Base-by-base conservation (phyloP, 306 rosid species). In the Ochetophila trinervis region DNA sequence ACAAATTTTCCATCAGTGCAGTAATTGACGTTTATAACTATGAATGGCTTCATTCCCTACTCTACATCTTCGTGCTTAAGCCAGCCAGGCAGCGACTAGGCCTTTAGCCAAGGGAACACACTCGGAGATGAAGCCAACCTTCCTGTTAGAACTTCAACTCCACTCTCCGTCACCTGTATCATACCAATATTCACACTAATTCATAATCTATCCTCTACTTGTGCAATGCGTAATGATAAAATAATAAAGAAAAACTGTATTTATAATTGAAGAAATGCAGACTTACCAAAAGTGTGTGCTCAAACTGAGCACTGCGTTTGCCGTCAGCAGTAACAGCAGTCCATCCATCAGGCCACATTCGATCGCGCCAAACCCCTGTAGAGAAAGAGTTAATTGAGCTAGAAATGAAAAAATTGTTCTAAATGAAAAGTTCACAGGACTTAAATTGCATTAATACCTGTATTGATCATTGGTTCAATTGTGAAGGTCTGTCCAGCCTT, bases 281-380 rank as follows among this genome's bases (percentile, higher is more conserved):
- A 19, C 21, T 76, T 81, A 90, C 99, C 99, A 90, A 72, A 44
- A 93, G 94, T 48, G 97, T 93, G 63, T 93, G 99, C 65, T 93
- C 99, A 73, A 93, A 93, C 75, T 93, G 97, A 78, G 99, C 99
- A 78, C 99, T 93, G 74, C 91, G 78, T 80, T 84, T 86, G 37
- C 97, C 99, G 59, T 93, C 96, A 6, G 87, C 87, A 0, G 91
- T 86, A 52, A 86, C 97, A 50, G 35, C 87, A 57, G 98, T 89
- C 98, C 97, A 93, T 55, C 97, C 97, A 74, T 93, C 98, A 1
- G 97, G 98, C 98, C 97, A 93, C 98, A 87, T 81, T 18, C 88
- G 80, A 78, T 93, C 98, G 45, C 95, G 94, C 98, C 97, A 93
- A 56, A 83, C 82, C 40, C 98, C 97, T 89, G 59, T 34, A 6